Evolutionary conservation across 371 early-diverging fungal genomes (phyloP).

Genomic region (Nosema granulosis): DNA sequence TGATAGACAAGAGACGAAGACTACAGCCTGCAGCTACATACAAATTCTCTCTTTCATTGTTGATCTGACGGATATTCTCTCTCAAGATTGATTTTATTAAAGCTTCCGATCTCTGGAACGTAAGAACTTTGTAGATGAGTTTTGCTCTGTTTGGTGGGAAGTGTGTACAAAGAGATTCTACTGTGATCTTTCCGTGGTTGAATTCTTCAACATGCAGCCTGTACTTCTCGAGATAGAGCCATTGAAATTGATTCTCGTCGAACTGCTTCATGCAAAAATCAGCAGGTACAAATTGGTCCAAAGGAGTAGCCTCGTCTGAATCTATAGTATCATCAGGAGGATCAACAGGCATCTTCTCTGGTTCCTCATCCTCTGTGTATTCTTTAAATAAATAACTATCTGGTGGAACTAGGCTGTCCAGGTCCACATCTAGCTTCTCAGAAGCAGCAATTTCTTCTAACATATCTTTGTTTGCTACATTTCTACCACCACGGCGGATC

Average conservation of each 20-base stretch:
- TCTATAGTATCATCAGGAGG: neutral
- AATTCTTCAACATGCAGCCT: neutral
- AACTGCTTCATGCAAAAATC: neutral
- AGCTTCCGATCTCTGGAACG: slow-evolving; percentile 55
- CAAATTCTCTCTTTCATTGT: slow-evolving; percentile 63
- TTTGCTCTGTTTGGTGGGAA: slow-evolving; percentile 52
- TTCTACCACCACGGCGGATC: neutral
- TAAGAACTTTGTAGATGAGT: slow-evolving; percentile 51
- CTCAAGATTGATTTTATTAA: slow-evolving; percentile 58
- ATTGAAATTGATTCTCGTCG: neutral
- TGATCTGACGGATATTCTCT: slow-evolving; percentile 65
- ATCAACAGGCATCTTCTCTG: neutral
- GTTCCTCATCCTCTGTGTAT: neutral
- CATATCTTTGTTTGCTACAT: neutral
- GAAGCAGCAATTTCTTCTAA: neutral
- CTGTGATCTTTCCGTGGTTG: slow-evolving; percentile 47
- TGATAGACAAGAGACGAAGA: slow-evolving; percentile 42
- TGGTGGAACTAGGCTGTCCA: neutral
- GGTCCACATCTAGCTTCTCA: neutral
- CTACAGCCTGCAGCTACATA: slow-evolving; percentile 59
- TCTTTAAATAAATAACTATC: neutral
- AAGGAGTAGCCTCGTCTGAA: neutral
- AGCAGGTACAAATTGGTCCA: neutral
- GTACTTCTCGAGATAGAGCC: neutral
- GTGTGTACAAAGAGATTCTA: slow-evolving; percentile 42